A percentile compares a stretch with the other conserved stretches of the same genome.
phyloP scores from a whole-genome alignment of 2,329 filamentous ascomycete genomes.

The Diaporthe humulicola region DNA sequence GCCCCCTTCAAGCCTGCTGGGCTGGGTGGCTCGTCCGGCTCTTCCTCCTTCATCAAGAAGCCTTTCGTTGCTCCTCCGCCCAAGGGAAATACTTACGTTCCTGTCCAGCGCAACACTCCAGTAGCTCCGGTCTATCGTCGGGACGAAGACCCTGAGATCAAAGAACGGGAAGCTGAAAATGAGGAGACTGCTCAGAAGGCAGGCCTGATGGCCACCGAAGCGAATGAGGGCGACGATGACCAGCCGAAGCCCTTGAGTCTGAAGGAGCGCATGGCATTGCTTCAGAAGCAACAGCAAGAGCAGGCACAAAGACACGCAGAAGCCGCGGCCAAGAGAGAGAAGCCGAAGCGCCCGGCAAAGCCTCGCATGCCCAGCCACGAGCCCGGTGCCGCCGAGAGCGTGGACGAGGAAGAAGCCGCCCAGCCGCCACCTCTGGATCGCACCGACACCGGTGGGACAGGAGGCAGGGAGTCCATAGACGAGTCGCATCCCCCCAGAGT shows the following conservation, averaged over 20 bases:
- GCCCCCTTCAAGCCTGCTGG: slow-evolving; percentile 89
- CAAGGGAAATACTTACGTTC: slow-evolving; percentile 90
- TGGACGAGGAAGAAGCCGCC: slow-evolving; percentile 51
- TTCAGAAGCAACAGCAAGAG: slow-evolving; percentile 95
- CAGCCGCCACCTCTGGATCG: slow-evolving; percentile 58
- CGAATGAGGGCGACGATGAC: slow-evolving; percentile 75
- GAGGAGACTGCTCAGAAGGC: slow-evolving; percentile 77
- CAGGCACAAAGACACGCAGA: slow-evolving; percentile 87
- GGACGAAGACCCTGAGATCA: slow-evolving; percentile 85
- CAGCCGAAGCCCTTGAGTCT: slow-evolving; percentile 92
- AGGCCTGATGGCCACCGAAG: slow-evolving; percentile 64
- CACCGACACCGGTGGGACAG: slow-evolving; percentile 61
- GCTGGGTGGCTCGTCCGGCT: slow-evolving; percentile 61
- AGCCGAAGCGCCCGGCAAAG: slow-evolving; percentile 83
- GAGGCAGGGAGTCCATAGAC: slow-evolving; percentile 65
- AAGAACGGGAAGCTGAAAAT: slow-evolving; percentile 75
- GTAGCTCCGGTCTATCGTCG: slow-evolving; percentile 84
- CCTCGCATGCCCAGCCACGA: slow-evolving; percentile 63
- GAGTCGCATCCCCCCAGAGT: slow-evolving; percentile 55
- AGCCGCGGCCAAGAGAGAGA: slow-evolving; percentile 84
- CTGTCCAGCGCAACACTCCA: slow-evolving; percentile 78
- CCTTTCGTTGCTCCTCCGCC: slow-evolving; percentile 96
- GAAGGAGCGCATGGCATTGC: slow-evolving; percentile 93
- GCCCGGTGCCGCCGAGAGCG: slow-evolving; percentile 43
- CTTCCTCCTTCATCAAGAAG: slow-evolving; percentile 89